phyloP scores from a whole-genome alignment of 164 flowering plant species.

The Berberis thunbergii region DNA sequence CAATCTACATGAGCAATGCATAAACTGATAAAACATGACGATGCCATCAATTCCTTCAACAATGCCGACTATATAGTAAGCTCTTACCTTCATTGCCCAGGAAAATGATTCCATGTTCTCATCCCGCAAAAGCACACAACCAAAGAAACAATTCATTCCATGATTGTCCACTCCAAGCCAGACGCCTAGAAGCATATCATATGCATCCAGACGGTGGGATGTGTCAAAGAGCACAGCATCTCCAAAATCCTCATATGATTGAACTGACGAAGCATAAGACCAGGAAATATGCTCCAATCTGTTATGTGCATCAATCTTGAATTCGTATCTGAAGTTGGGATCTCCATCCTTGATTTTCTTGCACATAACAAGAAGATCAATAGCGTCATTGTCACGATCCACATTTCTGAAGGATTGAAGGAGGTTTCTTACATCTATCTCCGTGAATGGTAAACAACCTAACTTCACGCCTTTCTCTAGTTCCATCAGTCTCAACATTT shows the following conservation, averaged over 20 bases:
- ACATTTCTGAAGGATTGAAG: constrained; percentile 65
- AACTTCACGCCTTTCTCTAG: constrained; percentile 70
- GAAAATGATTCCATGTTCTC: constrained; percentile 66
- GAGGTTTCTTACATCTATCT: constrained; percentile 69
- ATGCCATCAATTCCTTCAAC: not conserved
- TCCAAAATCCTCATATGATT: constrained; percentile 52
- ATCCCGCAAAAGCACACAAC: constrained; percentile 69
- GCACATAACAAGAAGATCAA: constrained; percentile 69
- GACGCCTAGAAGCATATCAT: constrained; percentile 69
- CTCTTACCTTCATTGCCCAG: constrained; percentile 74
- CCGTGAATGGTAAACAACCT: constrained; percentile 70
- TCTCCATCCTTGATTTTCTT: constrained; percentile 60
- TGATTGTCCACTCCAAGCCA: constrained; percentile 83
- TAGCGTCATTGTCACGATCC: constrained; percentile 55
- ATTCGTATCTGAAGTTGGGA: constrained; percentile 55
- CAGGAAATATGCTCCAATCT: constrained; percentile 73
- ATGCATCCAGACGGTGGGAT: constrained; percentile 59
- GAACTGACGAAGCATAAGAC: constrained; percentile 59
- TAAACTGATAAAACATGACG: too few species aligned
- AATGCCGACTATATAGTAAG: not conserved
- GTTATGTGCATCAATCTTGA: constrained; percentile 56
- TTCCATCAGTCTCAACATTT: constrained; percentile 76
- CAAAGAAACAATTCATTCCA: constrained; percentile 61
- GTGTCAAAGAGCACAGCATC: constrained; percentile 76
- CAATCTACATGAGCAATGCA: too few species aligned